phyloP scores from a whole-genome alignment of 352 stramenopile genomes.

The Phytophthora foliorum region DNA sequence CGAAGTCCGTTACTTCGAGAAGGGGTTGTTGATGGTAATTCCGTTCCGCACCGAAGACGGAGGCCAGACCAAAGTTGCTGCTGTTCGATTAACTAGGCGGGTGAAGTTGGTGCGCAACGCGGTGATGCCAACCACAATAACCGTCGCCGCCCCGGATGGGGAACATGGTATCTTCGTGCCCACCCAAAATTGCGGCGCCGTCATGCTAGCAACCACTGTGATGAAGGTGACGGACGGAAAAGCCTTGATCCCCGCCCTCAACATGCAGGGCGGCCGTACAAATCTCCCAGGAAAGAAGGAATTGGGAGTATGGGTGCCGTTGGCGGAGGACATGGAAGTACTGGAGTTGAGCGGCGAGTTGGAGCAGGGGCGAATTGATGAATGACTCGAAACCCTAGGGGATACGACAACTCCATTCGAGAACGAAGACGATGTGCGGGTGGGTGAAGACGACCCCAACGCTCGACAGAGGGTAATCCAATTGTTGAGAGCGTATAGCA shows the following conservation, averaged over 20 bases:
- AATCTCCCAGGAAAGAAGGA: conserved; percentile 19
- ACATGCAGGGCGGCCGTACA: neutral
- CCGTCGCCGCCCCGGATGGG: conserved; percentile 11
- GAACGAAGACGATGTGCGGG: no score
- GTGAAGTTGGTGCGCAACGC: conserved; percentile 1
- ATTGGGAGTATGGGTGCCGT: conserved; percentile 22
- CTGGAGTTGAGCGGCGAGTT: conserved; percentile 16
- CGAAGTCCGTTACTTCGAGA: neutral
- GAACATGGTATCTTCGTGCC: conserved; percentile 9
- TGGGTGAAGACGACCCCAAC: no score
- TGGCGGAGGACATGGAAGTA: conserved; percentile 16
- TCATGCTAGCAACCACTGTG: conserved; percentile 21
- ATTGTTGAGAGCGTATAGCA: no score
- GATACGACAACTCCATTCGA: no score
- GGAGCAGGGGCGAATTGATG: no score
- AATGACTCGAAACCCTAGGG: no score
- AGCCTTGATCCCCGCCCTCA: conserved; percentile 14
- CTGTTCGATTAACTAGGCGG: neutral
- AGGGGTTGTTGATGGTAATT: neutral
- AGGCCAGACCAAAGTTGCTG: neutral
- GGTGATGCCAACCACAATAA: neutral
- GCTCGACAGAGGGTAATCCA: no score
- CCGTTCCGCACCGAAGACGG: neutral
- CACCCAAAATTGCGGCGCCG: neutral
- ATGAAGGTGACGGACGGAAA: conserved; percentile 1